phyloP scores from a whole-genome alignment of 2,329 filamentous ascomycete genomes.

The Alternaria atra region DNA sequence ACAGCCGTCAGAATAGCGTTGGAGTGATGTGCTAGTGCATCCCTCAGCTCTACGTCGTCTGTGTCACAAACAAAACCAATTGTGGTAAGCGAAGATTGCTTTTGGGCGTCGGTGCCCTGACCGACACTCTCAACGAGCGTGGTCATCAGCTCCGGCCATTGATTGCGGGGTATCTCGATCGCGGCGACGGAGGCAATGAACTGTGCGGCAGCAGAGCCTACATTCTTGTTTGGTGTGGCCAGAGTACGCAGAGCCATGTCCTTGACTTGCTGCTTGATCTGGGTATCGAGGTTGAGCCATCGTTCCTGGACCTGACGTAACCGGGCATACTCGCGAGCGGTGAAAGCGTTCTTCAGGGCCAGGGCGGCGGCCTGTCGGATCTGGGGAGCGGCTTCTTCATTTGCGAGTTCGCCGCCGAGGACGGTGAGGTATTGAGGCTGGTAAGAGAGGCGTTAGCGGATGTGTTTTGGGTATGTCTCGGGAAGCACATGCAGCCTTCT shows the following conservation, averaged over 20 bases:
- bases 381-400: conserved; percentile 81
- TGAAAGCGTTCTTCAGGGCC: conserved; percentile 97
- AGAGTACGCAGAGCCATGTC: conserved; percentile 88
- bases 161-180: conserved; percentile 90
- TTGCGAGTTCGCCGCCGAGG: conserved; percentile 91
- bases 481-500: conserved; percentile 29
- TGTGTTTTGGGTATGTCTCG: conserved; percentile 13
- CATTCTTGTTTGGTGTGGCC: conserved; percentile 78
- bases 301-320: conserved; percentile 90
- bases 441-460: conserved; percentile 42
- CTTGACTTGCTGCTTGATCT: conserved; percentile 89
- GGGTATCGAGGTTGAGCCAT: conserved; percentile 85
- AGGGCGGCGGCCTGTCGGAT: conserved; percentile 95
- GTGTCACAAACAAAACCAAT: conserved; percentile 99
- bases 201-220: conserved; percentile 89
- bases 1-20: conserved; percentile 98
- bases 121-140: conserved; percentile 92
- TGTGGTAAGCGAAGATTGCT: conserved; percentile 92
- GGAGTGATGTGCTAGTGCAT: conserved; percentile 83
- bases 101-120: conserved; percentile 83
- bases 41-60: conserved; percentile 85
- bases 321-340: conserved; percentile 85
- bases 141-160: conserved; percentile 93
- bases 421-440: conserved; percentile 85
- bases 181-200: conserved; percentile 94